Evolutionary conservation across 78 protist genomes (phyloP).

Genomic region (Neovahlkampfia damariscottae): DNA sequence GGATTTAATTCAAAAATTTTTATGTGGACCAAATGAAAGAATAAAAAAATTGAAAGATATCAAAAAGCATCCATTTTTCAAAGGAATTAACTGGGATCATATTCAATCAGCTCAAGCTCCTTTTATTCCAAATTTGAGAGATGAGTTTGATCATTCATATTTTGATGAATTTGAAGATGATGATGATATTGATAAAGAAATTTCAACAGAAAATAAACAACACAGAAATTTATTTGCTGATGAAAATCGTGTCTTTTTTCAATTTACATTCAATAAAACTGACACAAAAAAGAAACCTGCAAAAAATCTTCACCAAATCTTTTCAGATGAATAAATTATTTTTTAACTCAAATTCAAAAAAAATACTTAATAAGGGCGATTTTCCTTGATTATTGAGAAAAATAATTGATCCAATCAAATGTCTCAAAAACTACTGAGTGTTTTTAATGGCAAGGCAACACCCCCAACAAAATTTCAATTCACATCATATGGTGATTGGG

Average conservation of each 20-base stretch:
- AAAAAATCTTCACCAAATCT: too few relatives aligned
- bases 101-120: conserved; percentile 16
- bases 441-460: too few relatives aligned
- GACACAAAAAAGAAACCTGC: not conserved
- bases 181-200: not conserved
- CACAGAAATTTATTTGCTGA: not conserved
- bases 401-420: too few relatives aligned
- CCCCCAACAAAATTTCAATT: too few relatives aligned
- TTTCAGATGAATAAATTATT: too few relatives aligned
- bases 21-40: conserved; percentile 40
- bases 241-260: not conserved
- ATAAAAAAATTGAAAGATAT: conserved; percentile 53
- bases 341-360: too few relatives aligned
- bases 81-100: conserved; percentile 35
- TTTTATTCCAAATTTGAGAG: conserved; percentile 15
- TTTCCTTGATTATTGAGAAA: too few relatives aligned
- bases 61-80: conserved; percentile 66
- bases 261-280: not conserved
- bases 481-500: too few relatives aligned
- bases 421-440: too few relatives aligned
- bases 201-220: not conserved
- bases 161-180: conserved; percentile 38
- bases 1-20: conserved; percentile 44
- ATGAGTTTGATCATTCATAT: conserved; percentile 15
- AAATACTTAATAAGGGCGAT: too few relatives aligned